These are phyloP conservation scores for Discostella pseudostelligera DNA, from an alignment of 108 stramenopile species.

Conservation along the genomic window DNA sequence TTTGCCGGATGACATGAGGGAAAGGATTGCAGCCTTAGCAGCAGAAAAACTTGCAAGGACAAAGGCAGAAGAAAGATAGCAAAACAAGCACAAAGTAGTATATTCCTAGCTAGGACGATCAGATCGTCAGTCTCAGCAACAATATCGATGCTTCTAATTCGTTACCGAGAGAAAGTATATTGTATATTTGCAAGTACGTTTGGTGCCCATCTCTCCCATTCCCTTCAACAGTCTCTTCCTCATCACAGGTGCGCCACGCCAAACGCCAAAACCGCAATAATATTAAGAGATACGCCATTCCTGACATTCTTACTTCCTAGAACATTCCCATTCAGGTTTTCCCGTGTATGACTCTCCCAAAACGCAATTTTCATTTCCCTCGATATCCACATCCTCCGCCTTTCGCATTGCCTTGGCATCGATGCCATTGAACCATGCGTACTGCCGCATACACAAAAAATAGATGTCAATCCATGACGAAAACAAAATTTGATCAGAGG, in stretches of 20 bases:
- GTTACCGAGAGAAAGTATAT: background rate
- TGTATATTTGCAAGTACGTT: too few relatives aligned
- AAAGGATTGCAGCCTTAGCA: constrained; percentile 51
- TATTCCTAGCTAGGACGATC: background rate
- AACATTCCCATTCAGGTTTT: constrained; percentile 66
- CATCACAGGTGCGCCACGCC: too few relatives aligned
- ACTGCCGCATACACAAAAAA: too few relatives aligned
- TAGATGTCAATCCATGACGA: too few relatives aligned
- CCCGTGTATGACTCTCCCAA: constrained; percentile 54
- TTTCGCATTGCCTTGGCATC: constrained; percentile 45
- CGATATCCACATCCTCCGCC: constrained; percentile 27
- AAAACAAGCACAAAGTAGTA: too few relatives aligned
- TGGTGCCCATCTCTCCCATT: too few relatives aligned
- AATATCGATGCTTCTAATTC: too few relatives aligned
- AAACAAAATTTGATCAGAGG: background rate
- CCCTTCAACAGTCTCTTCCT: too few relatives aligned
- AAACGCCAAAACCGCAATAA: too few relatives aligned
- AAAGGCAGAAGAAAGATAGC: constrained; percentile 7
- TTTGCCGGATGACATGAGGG: constrained; percentile 57
- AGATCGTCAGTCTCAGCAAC: background rate
- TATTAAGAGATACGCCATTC: too few relatives aligned
- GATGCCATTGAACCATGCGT: constrained; percentile 68
- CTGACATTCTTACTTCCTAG: constrained; percentile 5
- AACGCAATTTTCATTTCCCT: constrained; percentile 43
- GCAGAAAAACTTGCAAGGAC: constrained; percentile 28